Conservation (phyloP, 2,329 filamentous ascomycete genomes). For the Aureobasidium melanogenum region DNA sequence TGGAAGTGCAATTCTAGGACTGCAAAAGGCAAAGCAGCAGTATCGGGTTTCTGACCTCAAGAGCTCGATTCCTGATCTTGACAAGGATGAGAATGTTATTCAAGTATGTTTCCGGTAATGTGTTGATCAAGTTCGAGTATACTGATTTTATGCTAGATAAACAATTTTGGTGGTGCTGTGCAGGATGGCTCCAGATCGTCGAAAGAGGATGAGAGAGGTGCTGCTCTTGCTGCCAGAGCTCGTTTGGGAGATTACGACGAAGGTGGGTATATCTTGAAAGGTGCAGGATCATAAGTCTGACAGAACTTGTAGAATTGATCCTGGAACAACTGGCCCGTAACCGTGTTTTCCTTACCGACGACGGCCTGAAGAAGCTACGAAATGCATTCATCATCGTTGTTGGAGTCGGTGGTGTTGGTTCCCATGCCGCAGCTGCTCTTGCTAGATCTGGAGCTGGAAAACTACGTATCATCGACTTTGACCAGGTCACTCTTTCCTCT, state of each 20-base stretch:
- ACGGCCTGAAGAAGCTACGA: slow-evolving; percentile 71
- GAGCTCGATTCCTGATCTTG: slow-evolving; percentile 50
- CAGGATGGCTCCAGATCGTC: slow-evolving; percentile 28
- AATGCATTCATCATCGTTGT: slow-evolving; percentile 80
- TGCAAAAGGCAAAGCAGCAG: slow-evolving; percentile 46
- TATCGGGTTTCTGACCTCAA: slow-evolving; percentile 51
- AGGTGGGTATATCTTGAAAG: slow-evolving; percentile 27
- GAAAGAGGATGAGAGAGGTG: slow-evolving; percentile 50
- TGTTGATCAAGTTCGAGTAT: neutral
- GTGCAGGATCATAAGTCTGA: neutral
- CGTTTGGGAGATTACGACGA: slow-evolving; percentile 57
- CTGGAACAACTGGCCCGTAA: slow-evolving; percentile 92
- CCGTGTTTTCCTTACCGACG: slow-evolving; percentile 77
- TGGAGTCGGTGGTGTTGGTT: slow-evolving; percentile 89
- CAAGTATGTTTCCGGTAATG: slow-evolving; percentile 31
- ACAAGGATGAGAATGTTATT: slow-evolving; percentile 41
- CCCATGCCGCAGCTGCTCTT: slow-evolving; percentile 78
- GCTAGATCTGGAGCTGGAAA: slow-evolving; percentile 83
- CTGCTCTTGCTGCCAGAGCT: slow-evolving; percentile 50
- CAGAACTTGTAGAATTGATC: slow-evolving; percentile 58
- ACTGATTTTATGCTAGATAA: slow-evolving; percentile 44
- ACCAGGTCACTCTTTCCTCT: slow-evolving; percentile 91
- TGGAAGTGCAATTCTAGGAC: slow-evolving; percentile 46
- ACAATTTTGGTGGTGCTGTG: slow-evolving; percentile 50
- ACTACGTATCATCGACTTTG: slow-evolving; percentile 87